These are phyloP conservation scores for Ceratorhiza oryzae-sativae DNA, from an alignment of 1,284 basidiomycete genomes.

Conservation along the genomic window DNA sequence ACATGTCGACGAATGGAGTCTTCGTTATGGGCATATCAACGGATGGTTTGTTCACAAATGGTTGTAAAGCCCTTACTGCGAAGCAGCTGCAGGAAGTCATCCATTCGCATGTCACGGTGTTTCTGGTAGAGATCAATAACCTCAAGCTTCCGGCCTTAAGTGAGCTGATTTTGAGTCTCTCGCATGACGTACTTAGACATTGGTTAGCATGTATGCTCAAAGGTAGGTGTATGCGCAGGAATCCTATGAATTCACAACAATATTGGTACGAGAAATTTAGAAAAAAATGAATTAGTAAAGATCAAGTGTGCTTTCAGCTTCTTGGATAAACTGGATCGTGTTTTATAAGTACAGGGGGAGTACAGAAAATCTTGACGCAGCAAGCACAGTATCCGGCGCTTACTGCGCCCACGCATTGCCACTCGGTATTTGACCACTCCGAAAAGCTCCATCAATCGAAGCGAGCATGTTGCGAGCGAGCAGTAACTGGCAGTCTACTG, in stretches of 20 bases:
- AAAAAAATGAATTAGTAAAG: neutral
- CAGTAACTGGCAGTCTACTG: conserved; percentile 28
- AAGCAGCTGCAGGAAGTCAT: neutral
- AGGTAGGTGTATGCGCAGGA: conserved; percentile 2
- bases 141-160: conserved; percentile 7
- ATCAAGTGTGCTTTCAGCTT: neutral
- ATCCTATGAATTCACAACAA: neutral
- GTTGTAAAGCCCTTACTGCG: neutral
- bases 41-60: conserved; percentile 16
- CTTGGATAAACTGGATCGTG: neutral
- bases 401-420: neutral
- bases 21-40: conserved; percentile 7
- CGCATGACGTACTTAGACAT: conserved; percentile 3
- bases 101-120: neutral
- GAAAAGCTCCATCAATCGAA: conserved; percentile 21
- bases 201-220: conserved; percentile 6
- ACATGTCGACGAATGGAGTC: conserved; percentile 6
- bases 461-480: conserved; percentile 15
- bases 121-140: neutral
- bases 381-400: conserved; percentile 1
- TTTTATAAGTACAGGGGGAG: neutral
- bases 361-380: conserved; percentile 2
- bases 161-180: conserved; percentile 10
- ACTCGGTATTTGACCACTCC: neutral
- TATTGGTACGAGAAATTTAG: neutral